Conservation (phyloP, 2,329 filamentous ascomycete species). For the Microsporum canis region DNA sequence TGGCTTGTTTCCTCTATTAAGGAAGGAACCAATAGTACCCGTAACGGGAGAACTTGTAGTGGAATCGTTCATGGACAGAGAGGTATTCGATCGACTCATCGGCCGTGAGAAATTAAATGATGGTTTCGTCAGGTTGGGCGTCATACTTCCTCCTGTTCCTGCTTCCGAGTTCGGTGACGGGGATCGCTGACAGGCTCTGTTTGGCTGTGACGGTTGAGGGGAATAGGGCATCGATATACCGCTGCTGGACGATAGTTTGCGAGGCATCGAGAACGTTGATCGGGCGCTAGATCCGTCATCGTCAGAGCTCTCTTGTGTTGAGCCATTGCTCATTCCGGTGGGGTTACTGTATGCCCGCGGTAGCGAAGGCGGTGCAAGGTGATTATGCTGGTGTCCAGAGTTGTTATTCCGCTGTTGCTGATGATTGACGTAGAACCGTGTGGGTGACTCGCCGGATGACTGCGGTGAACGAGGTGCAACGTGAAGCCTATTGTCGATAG, state of each 20-base stretch:
- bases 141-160: constrained; percentile 46
- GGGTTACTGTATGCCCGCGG: constrained; percentile 39
- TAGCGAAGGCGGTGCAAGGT: constrained; percentile 36
- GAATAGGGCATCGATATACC: constrained; percentile 49
- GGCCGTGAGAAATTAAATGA: constrained; percentile 92
- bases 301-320: constrained; percentile 50
- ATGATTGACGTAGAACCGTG: constrained; percentile 25
- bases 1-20: constrained; percentile 18
- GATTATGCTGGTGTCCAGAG: not conserved
- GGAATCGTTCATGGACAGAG: constrained; percentile 25
- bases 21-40: not conserved
- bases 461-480: constrained; percentile 18
- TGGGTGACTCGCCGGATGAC: constrained; percentile 28
- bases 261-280: constrained; percentile 54
- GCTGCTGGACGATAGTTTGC: constrained; percentile 67
- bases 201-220: constrained; percentile 49
- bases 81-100: constrained; percentile 49
- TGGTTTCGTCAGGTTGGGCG: constrained; percentile 52
- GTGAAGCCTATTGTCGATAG: constrained; percentile 15
- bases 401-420: not conserved
- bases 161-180: constrained; percentile 71
- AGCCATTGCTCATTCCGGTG: constrained; percentile 37
- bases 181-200: constrained; percentile 57
- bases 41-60: constrained; percentile 9
- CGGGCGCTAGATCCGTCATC: constrained; percentile 60